Conservation (phyloP, 2,329 filamentous ascomycete species). For the Diaporthe eres region DNA sequence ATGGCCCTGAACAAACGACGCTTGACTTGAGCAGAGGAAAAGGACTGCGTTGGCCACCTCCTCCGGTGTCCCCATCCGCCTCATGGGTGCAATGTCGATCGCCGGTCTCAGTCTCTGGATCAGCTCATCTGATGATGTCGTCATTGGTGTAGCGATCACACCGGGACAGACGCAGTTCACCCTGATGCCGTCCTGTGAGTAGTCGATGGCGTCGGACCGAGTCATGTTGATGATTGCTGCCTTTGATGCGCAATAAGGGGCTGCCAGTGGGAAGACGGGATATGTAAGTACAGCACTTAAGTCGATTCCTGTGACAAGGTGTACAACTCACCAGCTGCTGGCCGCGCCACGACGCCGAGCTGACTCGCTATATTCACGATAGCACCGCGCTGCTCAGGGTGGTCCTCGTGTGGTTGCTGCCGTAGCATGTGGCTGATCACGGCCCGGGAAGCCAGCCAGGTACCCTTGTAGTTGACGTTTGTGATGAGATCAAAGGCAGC, state of each 20-base stretch:
- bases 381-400: constrained; percentile 59
- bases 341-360: constrained; percentile 63
- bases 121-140: constrained; percentile 56
- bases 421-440: constrained; percentile 60
- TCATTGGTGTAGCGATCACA: constrained; percentile 63
- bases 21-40: constrained; percentile 63
- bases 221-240: constrained; percentile 72
- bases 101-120: constrained; percentile 56
- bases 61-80: constrained; percentile 62
- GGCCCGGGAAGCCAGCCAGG: constrained; percentile 62
- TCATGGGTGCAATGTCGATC: constrained; percentile 63
- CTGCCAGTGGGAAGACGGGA: constrained; percentile 47
- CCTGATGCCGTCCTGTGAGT: constrained; percentile 58
- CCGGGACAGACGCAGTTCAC: constrained; percentile 58
- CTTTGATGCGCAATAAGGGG: constrained; percentile 71
- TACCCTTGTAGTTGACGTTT: constrained; percentile 67
- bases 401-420: constrained; percentile 58
- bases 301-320: not conserved
- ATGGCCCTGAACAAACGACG: constrained; percentile 67
- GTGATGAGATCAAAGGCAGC: constrained; percentile 67
- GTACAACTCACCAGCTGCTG: constrained; percentile 57
- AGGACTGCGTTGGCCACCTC: constrained; percentile 65
- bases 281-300: not conserved
- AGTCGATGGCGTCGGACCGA: constrained; percentile 68
- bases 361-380: constrained; percentile 68